Conservation (phyloP, 495 filamentous ascomycete genomes). For the Immersiella caudata region DNA sequence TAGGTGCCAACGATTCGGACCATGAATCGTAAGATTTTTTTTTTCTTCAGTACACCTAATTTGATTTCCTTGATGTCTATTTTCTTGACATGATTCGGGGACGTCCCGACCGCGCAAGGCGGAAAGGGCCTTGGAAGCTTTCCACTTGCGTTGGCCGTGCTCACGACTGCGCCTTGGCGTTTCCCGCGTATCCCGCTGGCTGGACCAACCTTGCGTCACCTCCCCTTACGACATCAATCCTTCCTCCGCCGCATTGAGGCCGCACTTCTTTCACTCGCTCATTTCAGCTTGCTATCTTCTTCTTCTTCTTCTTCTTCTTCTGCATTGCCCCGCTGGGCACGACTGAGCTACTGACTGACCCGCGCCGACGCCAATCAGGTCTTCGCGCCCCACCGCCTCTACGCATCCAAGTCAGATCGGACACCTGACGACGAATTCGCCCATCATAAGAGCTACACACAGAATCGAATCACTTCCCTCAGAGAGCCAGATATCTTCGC, state of each 20-base stretch:
- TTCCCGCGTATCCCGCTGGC: not conserved
- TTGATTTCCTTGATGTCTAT: no score
- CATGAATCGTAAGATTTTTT: conserved; percentile 28
- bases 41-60: not conserved
- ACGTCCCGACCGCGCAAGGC: not conserved
- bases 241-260: not conserved
- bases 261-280: conserved; percentile 13
- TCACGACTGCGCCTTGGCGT: not conserved
- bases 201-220: not conserved
- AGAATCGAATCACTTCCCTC: conserved; percentile 43
- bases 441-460: conserved; percentile 64
- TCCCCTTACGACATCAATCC: not conserved
- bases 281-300: conserved; percentile 5
- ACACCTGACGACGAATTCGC: conserved; percentile 81
- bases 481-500: conserved; percentile 31
- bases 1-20: conserved; percentile 32
- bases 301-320: conserved; percentile 9
- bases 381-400: conserved; percentile 54
- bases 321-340: conserved; percentile 9
- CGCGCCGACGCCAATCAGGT: conserved; percentile 25
- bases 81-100: not conserved
- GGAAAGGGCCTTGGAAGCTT: not conserved
- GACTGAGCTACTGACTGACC: conserved; percentile 17
- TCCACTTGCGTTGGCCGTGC: not conserved
- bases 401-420: conserved; percentile 76